Evolutionary conservation across 108 stramenopile species (phyloP).

Genomic region (Seminavis robusta): DNA sequence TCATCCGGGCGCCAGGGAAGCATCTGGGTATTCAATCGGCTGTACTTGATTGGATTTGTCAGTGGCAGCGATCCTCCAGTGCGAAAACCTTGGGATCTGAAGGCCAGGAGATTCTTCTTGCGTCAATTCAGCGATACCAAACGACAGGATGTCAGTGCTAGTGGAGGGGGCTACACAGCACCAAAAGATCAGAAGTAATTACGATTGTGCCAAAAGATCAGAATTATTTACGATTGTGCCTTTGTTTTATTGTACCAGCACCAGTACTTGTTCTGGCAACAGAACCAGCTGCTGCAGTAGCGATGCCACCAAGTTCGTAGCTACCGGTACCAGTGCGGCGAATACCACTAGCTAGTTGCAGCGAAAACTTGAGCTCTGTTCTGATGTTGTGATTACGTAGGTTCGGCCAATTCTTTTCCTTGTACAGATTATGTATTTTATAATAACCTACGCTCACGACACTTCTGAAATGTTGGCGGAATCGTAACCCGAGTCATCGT

Average conservation of each 20-base stretch:
- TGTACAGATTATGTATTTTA: background rate
- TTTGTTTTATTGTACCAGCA: background rate
- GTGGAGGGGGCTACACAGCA: slow-evolving; percentile 30
- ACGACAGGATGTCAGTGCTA: slow-evolving; percentile 29
- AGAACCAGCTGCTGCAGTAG: background rate
- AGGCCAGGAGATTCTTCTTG: slow-evolving; percentile 82
- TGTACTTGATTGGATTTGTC: slow-evolving; percentile 81
- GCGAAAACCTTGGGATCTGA: slow-evolving; percentile 71
- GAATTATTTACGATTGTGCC: background rate
- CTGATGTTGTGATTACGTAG: too few relatives aligned
- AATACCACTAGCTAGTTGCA: too few relatives aligned
- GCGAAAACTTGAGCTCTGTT: too few relatives aligned
- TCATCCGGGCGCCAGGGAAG: slow-evolving; percentile 85
- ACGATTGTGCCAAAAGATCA: background rate
- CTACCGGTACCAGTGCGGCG: background rate
- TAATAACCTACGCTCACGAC: too few relatives aligned
- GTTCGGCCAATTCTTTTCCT: too few relatives aligned
- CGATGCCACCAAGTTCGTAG: background rate
- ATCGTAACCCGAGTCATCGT: slow-evolving; percentile 1
- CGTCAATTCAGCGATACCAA: slow-evolving; percentile 75
- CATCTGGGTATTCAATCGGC: slow-evolving; percentile 86
- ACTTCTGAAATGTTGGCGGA: too few relatives aligned
- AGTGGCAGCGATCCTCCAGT: slow-evolving; percentile 87
- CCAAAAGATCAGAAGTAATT: slow-evolving; percentile 5
- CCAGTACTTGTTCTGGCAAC: background rate